These are phyloP conservation scores for Lachancea lanzarotensis DNA, from an alignment of 805 yeast genomes.

Conservation along the genomic window DNA sequence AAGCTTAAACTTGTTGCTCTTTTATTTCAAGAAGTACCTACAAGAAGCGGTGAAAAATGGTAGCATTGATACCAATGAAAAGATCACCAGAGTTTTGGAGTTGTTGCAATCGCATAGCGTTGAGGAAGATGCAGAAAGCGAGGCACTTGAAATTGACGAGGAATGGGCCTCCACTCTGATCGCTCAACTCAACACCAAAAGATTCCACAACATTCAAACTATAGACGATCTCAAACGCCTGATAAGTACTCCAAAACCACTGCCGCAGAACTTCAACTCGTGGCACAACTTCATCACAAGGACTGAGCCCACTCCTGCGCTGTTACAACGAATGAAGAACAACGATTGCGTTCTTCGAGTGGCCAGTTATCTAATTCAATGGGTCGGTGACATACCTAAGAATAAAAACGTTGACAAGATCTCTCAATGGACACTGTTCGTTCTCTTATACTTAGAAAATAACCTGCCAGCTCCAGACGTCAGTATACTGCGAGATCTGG, in stretches of 20 bases:
- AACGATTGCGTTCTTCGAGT: slow-evolving; percentile 14
- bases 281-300: slow-evolving; percentile 25
- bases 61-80: background rate
- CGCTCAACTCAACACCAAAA: slow-evolving; percentile 8
- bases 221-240: slow-evolving; percentile 15
- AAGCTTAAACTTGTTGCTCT: slow-evolving; percentile 17
- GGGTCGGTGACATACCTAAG: slow-evolving; percentile 22
- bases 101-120: slow-evolving; percentile 13
- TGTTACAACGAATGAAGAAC: slow-evolving; percentile 14
- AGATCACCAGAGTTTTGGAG: slow-evolving; percentile 8
- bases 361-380: slow-evolving; percentile 24
- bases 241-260: slow-evolving; percentile 10
- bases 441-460: slow-evolving; percentile 23
- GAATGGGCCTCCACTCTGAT: slow-evolving; percentile 18
- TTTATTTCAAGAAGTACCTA: slow-evolving; percentile 17
- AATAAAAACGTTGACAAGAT: slow-evolving; percentile 13
- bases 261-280: slow-evolving; percentile 23
- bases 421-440: slow-evolving; percentile 24
- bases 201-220: slow-evolving; percentile 9
- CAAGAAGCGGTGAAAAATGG: background rate
- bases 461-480: slow-evolving; percentile 22
- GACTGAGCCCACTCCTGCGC: slow-evolving; percentile 20
- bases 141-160: slow-evolving; percentile 18
- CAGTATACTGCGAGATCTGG: slow-evolving; percentile 26
- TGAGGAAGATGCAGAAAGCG: slow-evolving; percentile 8